These are phyloP conservation scores for Penicillium pulvis DNA, from an alignment of 495 filamentous ascomycete species.

Conservation along the genomic window DNA sequence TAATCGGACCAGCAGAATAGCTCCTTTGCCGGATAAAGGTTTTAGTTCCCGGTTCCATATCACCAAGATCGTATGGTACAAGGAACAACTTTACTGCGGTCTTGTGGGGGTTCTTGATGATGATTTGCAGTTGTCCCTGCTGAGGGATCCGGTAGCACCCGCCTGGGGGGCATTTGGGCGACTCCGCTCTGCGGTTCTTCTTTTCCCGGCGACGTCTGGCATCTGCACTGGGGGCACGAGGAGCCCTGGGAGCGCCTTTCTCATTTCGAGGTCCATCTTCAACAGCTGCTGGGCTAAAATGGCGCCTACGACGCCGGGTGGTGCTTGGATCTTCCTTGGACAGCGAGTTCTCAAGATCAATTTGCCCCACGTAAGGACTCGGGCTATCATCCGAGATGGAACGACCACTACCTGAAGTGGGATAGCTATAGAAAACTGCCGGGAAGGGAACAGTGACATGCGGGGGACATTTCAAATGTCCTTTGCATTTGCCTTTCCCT, in stretches of 20 bases:
- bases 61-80: constrained; percentile 91
- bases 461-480: constrained; percentile 80
- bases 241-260: constrained; percentile 9
- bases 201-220: constrained; percentile 45
- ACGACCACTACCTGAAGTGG: constrained; percentile 61
- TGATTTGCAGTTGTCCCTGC: constrained; percentile 92
- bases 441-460: constrained; percentile 94
- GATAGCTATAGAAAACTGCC: constrained; percentile 95
- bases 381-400: constrained; percentile 75
- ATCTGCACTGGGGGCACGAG: constrained; percentile 25
- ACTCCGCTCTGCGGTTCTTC: constrained; percentile 63
- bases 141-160: constrained; percentile 95
- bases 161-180: constrained; percentile 72
- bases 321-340: constrained; percentile 45
- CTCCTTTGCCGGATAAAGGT: constrained; percentile 95
- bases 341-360: constrained; percentile 85
- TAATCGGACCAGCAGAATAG: constrained; percentile 85
- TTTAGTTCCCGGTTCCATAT: constrained; percentile 93
- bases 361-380: constrained; percentile 92
- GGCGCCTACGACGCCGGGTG: constrained; percentile 45
- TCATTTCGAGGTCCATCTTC: constrained; percentile 19
- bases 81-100: constrained; percentile 95
- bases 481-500: constrained; percentile 86
- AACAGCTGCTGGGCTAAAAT: constrained; percentile 45
- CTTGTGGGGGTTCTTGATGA: constrained; percentile 96